Evolutionary conservation across 164 flowering plant genomes (phyloP).

Genomic region (Chloranthus sessilifolius): DNA sequence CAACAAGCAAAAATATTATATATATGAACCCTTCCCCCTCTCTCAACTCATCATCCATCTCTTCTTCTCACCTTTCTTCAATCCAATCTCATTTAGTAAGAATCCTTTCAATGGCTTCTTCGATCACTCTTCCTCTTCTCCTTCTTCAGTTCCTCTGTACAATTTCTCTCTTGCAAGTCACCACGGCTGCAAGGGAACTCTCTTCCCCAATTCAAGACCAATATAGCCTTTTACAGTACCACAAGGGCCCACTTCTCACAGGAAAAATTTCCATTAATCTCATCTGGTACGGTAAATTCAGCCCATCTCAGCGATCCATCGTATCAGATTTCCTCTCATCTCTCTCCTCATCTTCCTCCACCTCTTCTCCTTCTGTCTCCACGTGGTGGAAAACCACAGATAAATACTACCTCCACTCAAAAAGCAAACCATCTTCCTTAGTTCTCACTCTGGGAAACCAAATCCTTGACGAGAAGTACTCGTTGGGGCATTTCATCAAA

Average conservation of each 20-base stretch:
- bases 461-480: conserved; percentile 42
- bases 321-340: conserved; percentile 48
- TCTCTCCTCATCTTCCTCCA: conserved; percentile 18
- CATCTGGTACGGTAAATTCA: conserved; percentile 61
- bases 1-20: too few relatives aligned
- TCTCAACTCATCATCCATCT: background rate
- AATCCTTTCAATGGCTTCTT: conserved; percentile 4
- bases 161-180: conserved; percentile 5
- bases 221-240: conserved; percentile 32
- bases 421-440: conserved; percentile 19
- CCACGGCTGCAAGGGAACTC: conserved; percentile 6
- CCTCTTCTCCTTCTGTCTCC: conserved; percentile 28
- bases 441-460: conserved; percentile 35
- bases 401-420: conserved; percentile 19
- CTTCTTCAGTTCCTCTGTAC: background rate
- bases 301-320: conserved; percentile 45
- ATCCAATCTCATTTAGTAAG: background rate
- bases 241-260: conserved; percentile 48
- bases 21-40: too few relatives aligned
- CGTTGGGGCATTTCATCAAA: conserved; percentile 51
- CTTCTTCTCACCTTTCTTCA: background rate
- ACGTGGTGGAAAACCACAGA: conserved; percentile 37
- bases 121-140: background rate
- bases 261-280: conserved; percentile 49
- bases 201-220: conserved; percentile 16